Evolutionary conservation across 2,329 filamentous ascomycete species (phyloP), one percentile per base, ranked within the genome.

Genomic region (Kalaharituber pfeilii): DNA sequence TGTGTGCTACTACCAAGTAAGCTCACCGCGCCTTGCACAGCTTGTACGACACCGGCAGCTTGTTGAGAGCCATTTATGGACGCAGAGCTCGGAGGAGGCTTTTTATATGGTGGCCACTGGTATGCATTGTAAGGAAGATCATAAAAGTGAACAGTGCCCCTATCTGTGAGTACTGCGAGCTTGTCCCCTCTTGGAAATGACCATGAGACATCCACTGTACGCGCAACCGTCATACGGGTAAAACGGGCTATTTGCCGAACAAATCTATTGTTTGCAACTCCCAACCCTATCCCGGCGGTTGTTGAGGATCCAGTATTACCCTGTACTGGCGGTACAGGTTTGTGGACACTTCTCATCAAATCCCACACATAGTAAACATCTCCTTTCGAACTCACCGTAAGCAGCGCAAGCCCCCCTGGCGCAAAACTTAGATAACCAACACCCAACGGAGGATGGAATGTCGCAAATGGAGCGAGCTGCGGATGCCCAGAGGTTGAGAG

Each of bases 121-220:
- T 88, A 89, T 3, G 86, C 85, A 59, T 79, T 84, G 47, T 79
- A 75, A 7, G 87, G 86, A 68, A 96, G 78, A 61, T 94, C 85
- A 60, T 94, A 81, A 44, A 96, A 77, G 69, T 98, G 91, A 9
- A 95, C 81, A 7, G 91, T 98, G n/a, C 89, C 87, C 62, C 88
- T 84, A 64, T 94, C 86, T 0, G 91, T 96, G 25, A 95, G 80
- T 70, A 98, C 81, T 1, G 88, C 89, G 36, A 93, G 71, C 56
- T 84, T 81, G 65, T 94, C 85, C 22, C 85, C 86, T 54, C 81
- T 81, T 2, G 85, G 85, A 53, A 78, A 76, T 1, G 83, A 82
- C 91, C 91, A 98, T 2, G 81, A 79, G 42, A 94, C 84, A 64
- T 95, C 89, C 22, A 95, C 78, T 53, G 96, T 86, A 53, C 85